Evolutionary conservation across 208 protist species (phyloP).

Genomic region (Porcisia hertigi): DNA sequence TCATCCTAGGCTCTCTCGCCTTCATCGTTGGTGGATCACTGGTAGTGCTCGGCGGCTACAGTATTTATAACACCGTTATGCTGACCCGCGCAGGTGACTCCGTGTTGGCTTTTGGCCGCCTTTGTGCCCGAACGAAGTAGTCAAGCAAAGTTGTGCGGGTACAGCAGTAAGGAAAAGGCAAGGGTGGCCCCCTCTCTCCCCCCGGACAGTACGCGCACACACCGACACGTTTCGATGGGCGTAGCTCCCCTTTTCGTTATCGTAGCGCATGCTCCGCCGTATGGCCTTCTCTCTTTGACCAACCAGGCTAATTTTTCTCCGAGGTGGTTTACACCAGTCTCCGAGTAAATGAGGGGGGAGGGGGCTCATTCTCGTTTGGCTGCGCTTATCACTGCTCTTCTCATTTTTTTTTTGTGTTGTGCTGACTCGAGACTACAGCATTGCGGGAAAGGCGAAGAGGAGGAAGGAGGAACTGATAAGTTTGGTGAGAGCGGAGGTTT

Average conservation of each 20-base stretch:
- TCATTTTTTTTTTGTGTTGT: neutral
- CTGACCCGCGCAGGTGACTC: conserved; percentile 34
- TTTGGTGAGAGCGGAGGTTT: neutral
- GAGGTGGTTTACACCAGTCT: neutral
- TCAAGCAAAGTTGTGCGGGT: neutral
- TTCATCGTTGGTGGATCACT: conserved; percentile 74
- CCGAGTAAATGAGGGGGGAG: neutral
- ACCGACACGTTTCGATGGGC: neutral
- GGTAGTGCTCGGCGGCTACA: conserved; percentile 58
- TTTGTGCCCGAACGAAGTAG: conserved; percentile 35
- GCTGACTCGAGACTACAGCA: neutral
- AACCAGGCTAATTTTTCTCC: neutral
- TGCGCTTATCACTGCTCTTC: neutral
- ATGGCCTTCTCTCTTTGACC: neutral
- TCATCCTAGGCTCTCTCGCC: conserved; percentile 68
- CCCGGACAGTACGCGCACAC: too few relatives aligned
- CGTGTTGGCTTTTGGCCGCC: conserved; percentile 52
- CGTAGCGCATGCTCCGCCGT: neutral
- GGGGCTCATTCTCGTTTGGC: neutral
- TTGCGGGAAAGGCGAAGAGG: neutral
- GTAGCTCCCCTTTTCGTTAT: neutral
- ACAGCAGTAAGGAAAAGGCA: neutral
- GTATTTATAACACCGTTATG: conserved; percentile 72
- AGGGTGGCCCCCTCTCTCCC: neutral
- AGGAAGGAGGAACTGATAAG: neutral